Conservation (phyloP, 441 rosid species). For the Gossypium lobatum region DNA sequence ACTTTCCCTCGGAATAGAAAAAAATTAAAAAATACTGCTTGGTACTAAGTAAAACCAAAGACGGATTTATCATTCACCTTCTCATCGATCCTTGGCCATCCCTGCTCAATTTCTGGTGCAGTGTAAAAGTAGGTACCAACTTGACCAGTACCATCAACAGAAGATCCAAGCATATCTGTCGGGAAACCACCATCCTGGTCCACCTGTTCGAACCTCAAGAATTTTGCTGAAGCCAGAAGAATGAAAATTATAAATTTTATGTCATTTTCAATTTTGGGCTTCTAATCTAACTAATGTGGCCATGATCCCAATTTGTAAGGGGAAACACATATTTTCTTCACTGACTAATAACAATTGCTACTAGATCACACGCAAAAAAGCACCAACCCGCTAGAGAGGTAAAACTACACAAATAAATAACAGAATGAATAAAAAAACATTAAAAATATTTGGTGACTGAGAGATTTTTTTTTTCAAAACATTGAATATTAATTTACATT, state of each 20-base stretch:
- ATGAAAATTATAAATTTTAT: slow-evolving; percentile 9
- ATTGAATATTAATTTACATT: background rate
- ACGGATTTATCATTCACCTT: slow-evolving; percentile 48
- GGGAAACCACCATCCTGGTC: slow-evolving; percentile 71
- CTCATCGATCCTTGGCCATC: slow-evolving; percentile 98
- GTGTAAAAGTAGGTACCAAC: slow-evolving; percentile 96
- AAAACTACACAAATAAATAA: background rate
- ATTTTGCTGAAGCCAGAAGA: slow-evolving; percentile 63
- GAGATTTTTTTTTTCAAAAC: background rate
- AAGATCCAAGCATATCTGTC: slow-evolving; percentile 60
- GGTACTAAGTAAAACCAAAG: slow-evolving; percentile 17
- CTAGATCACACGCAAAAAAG: background rate
- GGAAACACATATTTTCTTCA: background rate
- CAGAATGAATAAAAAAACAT: background rate
- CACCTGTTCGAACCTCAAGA: slow-evolving; percentile 89
- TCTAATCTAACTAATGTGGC: background rate
- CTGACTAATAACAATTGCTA: background rate
- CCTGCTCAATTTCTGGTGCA: slow-evolving; percentile 98
- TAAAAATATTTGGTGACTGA: background rate
- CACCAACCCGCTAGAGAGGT: background rate
- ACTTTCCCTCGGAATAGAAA: background rate
- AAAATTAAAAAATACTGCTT: slow-evolving; percentile 3
- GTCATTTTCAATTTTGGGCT: background rate
- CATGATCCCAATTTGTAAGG: background rate
- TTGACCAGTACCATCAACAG: slow-evolving; percentile 86